Evolutionary conservation across 2,329 filamentous ascomycete genomes (phyloP).

Genomic region (Furcasterigmium sp.): DNA sequence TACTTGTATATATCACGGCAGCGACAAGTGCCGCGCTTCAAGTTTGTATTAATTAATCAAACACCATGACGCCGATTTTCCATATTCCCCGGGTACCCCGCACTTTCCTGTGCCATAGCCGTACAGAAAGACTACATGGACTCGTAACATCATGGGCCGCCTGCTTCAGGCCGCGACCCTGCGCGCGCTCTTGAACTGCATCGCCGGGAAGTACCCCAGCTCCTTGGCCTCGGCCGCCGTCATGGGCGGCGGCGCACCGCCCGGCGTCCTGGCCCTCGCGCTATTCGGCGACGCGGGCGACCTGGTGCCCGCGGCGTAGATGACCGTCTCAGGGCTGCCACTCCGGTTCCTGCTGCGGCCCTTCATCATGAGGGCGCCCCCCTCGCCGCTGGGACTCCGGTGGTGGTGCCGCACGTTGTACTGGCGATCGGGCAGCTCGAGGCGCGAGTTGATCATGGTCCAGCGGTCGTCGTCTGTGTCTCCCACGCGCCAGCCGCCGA

Average conservation of each 20-base stretch:
- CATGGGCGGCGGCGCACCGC: constrained; percentile 21
- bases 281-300: constrained; percentile 35
- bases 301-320: constrained; percentile 12
- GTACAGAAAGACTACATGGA: background rate
- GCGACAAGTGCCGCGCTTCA: no score
- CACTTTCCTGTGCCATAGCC: no score
- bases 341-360: constrained; percentile 23
- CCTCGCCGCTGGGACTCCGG: constrained; percentile 34
- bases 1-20: no score
- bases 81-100: no score
- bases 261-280: constrained; percentile 43
- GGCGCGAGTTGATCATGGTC: constrained; percentile 46
- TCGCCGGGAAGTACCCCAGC: constrained; percentile 36
- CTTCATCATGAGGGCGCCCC: constrained; percentile 39
- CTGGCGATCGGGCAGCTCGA: constrained; percentile 41
- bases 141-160: background rate
- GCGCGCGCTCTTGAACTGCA: background rate
- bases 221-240: constrained; percentile 21
- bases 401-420: constrained; percentile 32
- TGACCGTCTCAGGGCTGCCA: constrained; percentile 26
- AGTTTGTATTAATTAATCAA: no score
- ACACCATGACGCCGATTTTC: no score
- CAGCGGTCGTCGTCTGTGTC: constrained; percentile 34
- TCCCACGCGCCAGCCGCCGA: constrained; percentile 51
- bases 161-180: background rate